Evolutionary conservation across 768 basidiomycete genomes (phyloP).

Genomic region (Cantharellus cinnabarinus): DNA sequence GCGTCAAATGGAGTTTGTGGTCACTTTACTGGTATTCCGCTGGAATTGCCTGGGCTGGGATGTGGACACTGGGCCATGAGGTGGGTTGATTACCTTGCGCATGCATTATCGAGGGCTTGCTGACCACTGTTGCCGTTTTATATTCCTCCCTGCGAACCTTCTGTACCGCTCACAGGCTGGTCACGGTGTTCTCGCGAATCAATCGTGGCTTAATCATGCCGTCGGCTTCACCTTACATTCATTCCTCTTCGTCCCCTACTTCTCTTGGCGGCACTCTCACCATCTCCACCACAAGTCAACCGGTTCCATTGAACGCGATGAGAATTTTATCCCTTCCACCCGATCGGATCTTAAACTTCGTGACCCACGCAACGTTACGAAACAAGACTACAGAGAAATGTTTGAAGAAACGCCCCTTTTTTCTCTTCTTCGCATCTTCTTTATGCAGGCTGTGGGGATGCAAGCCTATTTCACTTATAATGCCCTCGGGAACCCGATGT

Average conservation of each 20-base stretch:
- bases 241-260: constrained; percentile 10
- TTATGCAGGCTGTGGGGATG: constrained; percentile 54
- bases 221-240: constrained; percentile 78
- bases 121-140: not conserved
- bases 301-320: constrained; percentile 31
- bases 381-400: not conserved
- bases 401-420: not conserved
- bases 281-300: constrained; percentile 24
- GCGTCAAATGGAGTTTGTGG: constrained; percentile 29
- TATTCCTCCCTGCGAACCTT: not conserved
- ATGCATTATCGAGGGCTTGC: too few relatives aligned
- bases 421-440: not conserved
- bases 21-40: constrained; percentile 58
- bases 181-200: constrained; percentile 88
- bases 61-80: constrained; percentile 83
- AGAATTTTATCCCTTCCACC: constrained; percentile 88
- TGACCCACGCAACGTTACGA: constrained; percentile 12
- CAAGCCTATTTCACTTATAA: constrained; percentile 64
- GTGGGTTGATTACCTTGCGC: not conserved
- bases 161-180: constrained; percentile 36
- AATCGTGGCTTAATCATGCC: constrained; percentile 73
- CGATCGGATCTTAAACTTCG: constrained; percentile 38
- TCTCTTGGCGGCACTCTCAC: not conserved
- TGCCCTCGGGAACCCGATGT: constrained; percentile 48
- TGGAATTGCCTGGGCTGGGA: constrained; percentile 74